Evolutionary conservation across 163 green algal genomes (phyloP).

Genomic region (Scenedesmus sp.): DNA sequence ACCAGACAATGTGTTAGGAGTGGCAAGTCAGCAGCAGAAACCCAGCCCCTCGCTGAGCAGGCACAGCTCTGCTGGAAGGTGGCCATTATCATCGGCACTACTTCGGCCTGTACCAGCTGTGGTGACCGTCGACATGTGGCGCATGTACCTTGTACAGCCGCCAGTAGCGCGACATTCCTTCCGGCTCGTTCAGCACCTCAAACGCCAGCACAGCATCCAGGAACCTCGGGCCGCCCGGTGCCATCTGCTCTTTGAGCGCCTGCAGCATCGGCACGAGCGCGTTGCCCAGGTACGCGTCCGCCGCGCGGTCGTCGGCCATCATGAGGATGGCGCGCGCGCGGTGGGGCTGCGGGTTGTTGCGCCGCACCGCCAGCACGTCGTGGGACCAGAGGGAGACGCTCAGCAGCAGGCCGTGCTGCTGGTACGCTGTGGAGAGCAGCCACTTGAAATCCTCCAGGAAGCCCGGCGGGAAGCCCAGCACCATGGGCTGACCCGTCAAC

Average conservation of each 20-base stretch:
- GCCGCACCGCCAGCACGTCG: neutral
- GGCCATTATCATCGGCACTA: no score
- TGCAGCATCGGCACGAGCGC: neutral
- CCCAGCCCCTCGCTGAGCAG: no score
- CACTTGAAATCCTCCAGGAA: constrained; percentile 2
- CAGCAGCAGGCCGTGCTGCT: neutral
- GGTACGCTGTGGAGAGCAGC: neutral
- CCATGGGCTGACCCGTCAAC: neutral
- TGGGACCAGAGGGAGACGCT: constrained; percentile 1
- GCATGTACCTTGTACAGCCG: constrained; percentile 4
- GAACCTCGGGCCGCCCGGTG: neutral
- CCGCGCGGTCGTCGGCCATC: neutral
- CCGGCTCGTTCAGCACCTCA: constrained; percentile 1
- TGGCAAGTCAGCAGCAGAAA: no score
- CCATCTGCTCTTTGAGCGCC: neutral
- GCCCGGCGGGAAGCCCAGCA: neutral
- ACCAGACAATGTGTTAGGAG: no score
- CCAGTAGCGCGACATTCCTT: neutral
- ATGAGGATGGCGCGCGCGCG: neutral
- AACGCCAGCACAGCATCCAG: neutral
- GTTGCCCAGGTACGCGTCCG: neutral
- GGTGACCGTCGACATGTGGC: no score
- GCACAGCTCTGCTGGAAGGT: no score
- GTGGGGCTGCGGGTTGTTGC: neutral
- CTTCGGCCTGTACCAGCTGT: no score